Evolutionary conservation across 139 green algal species (phyloP).

Genomic region (Spirogloea muscicola): DNA sequence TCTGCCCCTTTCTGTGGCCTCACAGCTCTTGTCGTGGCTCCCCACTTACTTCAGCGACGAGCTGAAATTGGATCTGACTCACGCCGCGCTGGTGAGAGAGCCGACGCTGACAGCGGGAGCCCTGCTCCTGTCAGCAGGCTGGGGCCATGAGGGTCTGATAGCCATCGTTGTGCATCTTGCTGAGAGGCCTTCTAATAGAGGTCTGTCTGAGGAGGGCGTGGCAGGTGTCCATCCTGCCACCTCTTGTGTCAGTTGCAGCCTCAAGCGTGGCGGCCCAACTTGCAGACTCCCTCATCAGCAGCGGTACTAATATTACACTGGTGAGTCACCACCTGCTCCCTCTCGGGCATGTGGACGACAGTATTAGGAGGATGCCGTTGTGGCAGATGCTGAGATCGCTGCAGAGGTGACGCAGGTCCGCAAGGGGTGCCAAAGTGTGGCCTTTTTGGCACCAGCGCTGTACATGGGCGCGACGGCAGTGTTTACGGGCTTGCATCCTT

Average conservation of each 20-base stretch:
- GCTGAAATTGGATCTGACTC: slow-evolving; percentile 69
- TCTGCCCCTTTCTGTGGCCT: no score
- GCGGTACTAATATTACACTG: slow-evolving; percentile 24
- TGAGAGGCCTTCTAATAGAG: no score
- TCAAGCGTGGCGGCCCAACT: slow-evolving; percentile 34
- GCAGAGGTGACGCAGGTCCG: slow-evolving; percentile 73
- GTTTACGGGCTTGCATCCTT: background rate
- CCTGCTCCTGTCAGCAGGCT: no score
- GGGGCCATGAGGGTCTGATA: no score
- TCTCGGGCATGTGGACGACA: no score
- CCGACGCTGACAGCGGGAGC: no score
- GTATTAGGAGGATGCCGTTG: no score
- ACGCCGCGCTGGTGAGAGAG: slow-evolving; percentile 64
- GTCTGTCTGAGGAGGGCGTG: no score
- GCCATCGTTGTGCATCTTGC: no score
- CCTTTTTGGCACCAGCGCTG: slow-evolving; percentile 79
- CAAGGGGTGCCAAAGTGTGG: slow-evolving; percentile 75
- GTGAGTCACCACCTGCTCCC: no score
- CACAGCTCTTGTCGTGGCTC: slow-evolving; percentile 88
- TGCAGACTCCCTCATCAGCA: slow-evolving; percentile 30
- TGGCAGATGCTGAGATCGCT: no score
- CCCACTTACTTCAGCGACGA: slow-evolving; percentile 89
- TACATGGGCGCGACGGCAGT: slow-evolving; percentile 60
- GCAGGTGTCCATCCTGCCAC: slow-evolving; percentile 32
- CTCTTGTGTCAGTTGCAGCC: slow-evolving; percentile 37